Base-by-base conservation (phyloP, 1,284 basidiomycete genomes). In the Porodaedalea pini region DNA sequence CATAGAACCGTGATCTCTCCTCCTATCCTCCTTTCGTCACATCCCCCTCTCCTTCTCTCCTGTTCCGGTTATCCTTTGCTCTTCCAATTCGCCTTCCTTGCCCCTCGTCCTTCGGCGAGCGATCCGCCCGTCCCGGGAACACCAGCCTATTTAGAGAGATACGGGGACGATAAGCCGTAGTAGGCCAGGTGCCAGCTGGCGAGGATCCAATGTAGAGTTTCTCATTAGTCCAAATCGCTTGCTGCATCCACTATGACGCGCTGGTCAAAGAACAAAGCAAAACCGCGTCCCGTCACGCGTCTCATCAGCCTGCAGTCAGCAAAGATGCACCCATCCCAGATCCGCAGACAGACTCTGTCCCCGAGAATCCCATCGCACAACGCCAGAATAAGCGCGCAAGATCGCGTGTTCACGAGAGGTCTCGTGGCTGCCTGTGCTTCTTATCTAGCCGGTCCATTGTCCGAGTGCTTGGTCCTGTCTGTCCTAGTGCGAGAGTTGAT, bases 351-450 rank as follows among this genome's bases (percentile, higher is more conserved):
- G 45, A 2, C n/a, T 29, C 23, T 47, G 23, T 31, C 11, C 8
- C 5, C 31, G 23, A 31, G 29, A 29, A 47, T 7, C 21, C 23
- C 40, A 13, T 47, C 25, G 13, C 11, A 47, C 6, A 6, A 41
- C 40, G 19, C 40, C 45, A 34, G 37, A 40, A 13, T 52, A 52
- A 40, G 51, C 51, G 51, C 51, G 21, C 37, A 25, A 27, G 32
- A 52, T 52, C 51, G 37, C 51, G 39, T 41, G 23, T 37, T 29
- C 27, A 11, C 17, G 50, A 27, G 10, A 13, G 37, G 31, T 50
- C 48, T 34, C 32, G 48, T 50, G 48, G 48, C 19, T 31, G 17
- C 3, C 8, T 17, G 31, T 8, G 31, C 47, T 49, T 50, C 48
- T 21, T 50, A 36, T 50, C 48, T 36, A 7, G 15, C 3, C 25